Evolutionary conservation across 2,329 filamentous ascomycete species (phyloP), one percentile per base, ranked within the genome.

Genomic region (Fusarium pininemorale): DNA sequence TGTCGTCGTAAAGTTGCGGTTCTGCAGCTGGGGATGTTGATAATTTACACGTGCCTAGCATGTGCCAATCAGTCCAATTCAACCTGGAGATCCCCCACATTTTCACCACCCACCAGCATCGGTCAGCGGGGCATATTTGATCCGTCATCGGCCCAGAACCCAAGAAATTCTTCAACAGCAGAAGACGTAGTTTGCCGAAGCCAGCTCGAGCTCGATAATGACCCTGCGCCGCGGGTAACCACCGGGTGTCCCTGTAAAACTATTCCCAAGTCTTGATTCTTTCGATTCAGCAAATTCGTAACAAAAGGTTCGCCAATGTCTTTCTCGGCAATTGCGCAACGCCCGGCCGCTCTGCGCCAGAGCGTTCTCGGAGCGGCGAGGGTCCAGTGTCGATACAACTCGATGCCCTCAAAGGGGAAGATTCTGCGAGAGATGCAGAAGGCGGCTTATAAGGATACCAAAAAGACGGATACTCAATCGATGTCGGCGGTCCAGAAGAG

Each of bases 401-500:
- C 79, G 9, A 72, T 78, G 66, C 78, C 77, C n/a, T 77, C 78
- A 0, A 74, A 57, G 41, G 75, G 61, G 42, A 69, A 65, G 32
- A 76, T 81, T 44, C n/a, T 76, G 26, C 79, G 80, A 15, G 80
- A 82, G 48, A 71, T 81, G 64, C 70, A 79, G 20, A 77, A 77
- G 37, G 73, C 64, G 24, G 69, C 77, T n/a, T 73, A 71, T 6
- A 57, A 69, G n/a, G 73, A 71, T 32, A 59, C 73, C 2, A 76
- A 63, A 60, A 79, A 67, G 61, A 79, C 79, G 55, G 75, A 75
- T n/a, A 68, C 62, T 35, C 73, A 79, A 62, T 80, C 73, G 58
- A 81, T 82, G 77, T 78, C 79, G 59, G 65, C 75, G 24, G 75
- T 81, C 50, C 79, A 82, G 45, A 80, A 76, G 70, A 63, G 54